Base-by-base conservation (phyloP, 2,329 filamentous ascomycete genomes). In the Neofusicoccum laricinum region DNA sequence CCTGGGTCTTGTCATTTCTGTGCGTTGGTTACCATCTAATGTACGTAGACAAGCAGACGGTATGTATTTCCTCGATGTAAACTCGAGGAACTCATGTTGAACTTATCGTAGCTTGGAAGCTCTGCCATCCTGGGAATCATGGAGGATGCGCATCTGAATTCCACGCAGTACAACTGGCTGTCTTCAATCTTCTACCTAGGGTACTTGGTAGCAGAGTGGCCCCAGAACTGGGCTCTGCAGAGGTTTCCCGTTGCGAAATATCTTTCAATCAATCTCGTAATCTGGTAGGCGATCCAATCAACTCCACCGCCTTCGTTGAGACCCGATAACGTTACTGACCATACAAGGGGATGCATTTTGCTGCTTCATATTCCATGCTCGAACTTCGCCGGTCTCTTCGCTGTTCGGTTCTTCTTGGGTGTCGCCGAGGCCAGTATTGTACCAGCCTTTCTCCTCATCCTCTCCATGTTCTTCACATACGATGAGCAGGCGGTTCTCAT, bases 351-450 rank as follows among this genome's bases (percentile, higher is more conserved):
- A 14, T 65, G 62, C 1, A 74, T 76, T 19, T 63, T 73, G 14
- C 65, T 76, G 10, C 59, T 76, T 4, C 74, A 76, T 48, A 73
- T 72, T 41, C 69, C 63, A 8, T 67, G 68, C 40, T 17, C n/a
- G 14, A 46, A 46, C 30, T 58, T 58, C 40, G 53, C 53, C 38
- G 46, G 82, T 0, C 76, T 88, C 0, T 71, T 86, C n/a, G 73
- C 78, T 0, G 75, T 81, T 10, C 84, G 90, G 19, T 89, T 85
- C 0, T 76, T 92, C 7, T 83, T 92, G 4, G 89, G 90, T 67
- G 84, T 90, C 63, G 91, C 91, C 70, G 89, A 92, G 74, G 84
- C 85, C 14, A 66, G 65, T 1, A 80, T 86, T 55, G 82, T 80
- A 0, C 85, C 85, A 0, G 81, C 79, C 0, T 83, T 86, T 68